Conservation (phyloP, 345 rosid species). For the Murraya koenigii region DNA sequence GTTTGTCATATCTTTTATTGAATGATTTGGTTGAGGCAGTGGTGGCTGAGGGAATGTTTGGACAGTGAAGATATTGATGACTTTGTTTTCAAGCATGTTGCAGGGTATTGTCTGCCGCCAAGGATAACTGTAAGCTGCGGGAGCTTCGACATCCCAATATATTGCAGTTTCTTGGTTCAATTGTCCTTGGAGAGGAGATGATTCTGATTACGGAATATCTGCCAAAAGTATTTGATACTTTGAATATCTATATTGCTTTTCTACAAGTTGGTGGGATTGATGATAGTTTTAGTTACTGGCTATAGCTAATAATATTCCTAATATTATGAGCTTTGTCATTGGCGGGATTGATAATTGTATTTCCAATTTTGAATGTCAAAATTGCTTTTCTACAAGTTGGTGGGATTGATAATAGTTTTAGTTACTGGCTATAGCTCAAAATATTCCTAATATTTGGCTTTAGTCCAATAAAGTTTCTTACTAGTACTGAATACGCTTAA, state of each 20-base stretch:
- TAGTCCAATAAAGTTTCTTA: neutral
- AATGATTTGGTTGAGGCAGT: neutral
- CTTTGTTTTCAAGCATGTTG: conserved; percentile 6
- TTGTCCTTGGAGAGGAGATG: conserved; percentile 54
- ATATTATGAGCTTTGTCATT: too few relatives aligned
- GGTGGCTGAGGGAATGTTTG: neutral
- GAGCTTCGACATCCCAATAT: conserved; percentile 69
- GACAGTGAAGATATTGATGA: conserved; percentile 1
- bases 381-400: neutral
- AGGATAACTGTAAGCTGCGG: conserved; percentile 45
- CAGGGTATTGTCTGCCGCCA: conserved; percentile 60
- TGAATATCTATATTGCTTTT: neutral
- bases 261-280: neutral
- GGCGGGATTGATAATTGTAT: too few relatives aligned
- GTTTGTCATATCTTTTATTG: neutral
- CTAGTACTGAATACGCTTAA: neutral
- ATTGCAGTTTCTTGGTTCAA: conserved; percentile 64
- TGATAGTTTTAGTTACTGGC: neutral
- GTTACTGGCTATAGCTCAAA: neutral
- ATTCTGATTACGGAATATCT: conserved; percentile 53
- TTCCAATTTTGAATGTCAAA: too few relatives aligned
- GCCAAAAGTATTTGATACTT: conserved; percentile 35
- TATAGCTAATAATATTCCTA: neutral
- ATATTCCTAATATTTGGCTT: neutral
- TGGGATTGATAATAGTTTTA: neutral